These are phyloP conservation scores for Camellia lanceoleosa DNA, from an alignment of 148 eudicot species.

Conservation along the genomic window DNA sequence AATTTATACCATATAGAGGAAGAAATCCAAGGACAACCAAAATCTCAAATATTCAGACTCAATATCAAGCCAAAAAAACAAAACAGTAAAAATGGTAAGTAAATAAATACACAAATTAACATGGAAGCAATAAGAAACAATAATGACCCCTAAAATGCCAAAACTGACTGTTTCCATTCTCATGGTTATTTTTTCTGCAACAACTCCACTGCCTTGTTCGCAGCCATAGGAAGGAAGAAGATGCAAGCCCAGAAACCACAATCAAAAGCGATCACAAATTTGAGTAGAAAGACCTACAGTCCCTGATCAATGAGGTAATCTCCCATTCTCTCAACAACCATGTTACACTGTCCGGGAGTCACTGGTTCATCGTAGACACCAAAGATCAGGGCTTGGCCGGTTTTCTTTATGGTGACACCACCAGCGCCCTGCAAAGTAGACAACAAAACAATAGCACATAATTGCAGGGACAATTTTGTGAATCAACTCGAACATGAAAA, in stretches of 20 bases:
- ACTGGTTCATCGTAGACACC: constrained; percentile 59
- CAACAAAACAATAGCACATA: not conserved
- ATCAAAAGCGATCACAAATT: not conserved
- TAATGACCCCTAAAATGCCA: not conserved
- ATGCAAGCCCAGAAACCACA: constrained; percentile 4
- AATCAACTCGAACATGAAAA: not conserved
- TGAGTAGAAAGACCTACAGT: constrained; percentile 25
- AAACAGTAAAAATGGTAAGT: not conserved
- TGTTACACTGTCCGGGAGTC: constrained; percentile 65
- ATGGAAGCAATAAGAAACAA: not conserved
- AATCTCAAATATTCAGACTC: constrained; percentile 4
- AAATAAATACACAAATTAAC: constrained; percentile 8
- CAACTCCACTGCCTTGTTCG: not conserved
- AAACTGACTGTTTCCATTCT: constrained; percentile 12
- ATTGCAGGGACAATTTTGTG: not conserved
- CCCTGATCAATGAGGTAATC: constrained; percentile 57
- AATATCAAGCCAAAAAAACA: constrained; percentile 1
- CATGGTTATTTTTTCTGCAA: constrained; percentile 11
- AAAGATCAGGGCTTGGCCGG: constrained; percentile 47
- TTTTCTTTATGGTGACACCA: constrained; percentile 57
- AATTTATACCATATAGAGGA: not conserved
- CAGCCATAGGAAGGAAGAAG: constrained; percentile 14
- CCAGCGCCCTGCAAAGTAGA: constrained; percentile 44
- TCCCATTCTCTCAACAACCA: constrained; percentile 59
- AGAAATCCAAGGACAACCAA: not conserved